Base-by-base conservation (phyloP, 305 asterid genomes). In the Fraxinus velutina region DNA sequence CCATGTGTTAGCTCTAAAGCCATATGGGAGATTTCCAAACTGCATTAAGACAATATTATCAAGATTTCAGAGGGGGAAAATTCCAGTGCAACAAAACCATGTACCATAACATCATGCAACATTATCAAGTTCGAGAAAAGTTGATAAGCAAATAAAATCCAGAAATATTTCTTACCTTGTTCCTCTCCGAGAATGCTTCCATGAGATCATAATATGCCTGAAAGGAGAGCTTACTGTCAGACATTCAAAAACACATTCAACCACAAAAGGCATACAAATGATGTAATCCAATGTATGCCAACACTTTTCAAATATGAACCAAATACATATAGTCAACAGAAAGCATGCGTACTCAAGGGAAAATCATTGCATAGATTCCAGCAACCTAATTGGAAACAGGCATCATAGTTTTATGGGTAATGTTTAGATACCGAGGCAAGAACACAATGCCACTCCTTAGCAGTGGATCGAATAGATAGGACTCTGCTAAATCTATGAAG, bases 1-100 rank as follows among this genome's bases (percentile, higher is more conserved):
- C 98, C 99, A 96, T 34, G 97, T 96, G 89, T 96, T 96, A 77
- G 98, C 92, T 90, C 99, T 92, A 87, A 93, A 96, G 82, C 98
- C 97, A 57, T 89, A 94, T 30, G 98, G 97, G 78, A 96, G 95
- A 85, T 96, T 96, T 74, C 97, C 99, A 84, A 91, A 94, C 98
- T 95, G 96, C 91, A 90, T 80, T 19, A 83, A 77, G 55, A 62
- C 79, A 81, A 82, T 62, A 39, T 22, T 55, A 22, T 30, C 72
- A 71, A 30, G 71, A 72, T 9, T 34, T 76, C 34, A 42, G 70
- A 7, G 10, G 71, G 77, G 19, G 10, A 50, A 64, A 81, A 32
- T 44, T 76, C 60, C 33, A 62, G 80, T 17, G 76, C 24, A 73
- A 57, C 77, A 80, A 32, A 86, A 78, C 29, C 52, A 62, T 33